Evolutionary conservation across 2,329 filamentous ascomycete species (phyloP).

Genomic region (Aspergillus calidoustus): DNA sequence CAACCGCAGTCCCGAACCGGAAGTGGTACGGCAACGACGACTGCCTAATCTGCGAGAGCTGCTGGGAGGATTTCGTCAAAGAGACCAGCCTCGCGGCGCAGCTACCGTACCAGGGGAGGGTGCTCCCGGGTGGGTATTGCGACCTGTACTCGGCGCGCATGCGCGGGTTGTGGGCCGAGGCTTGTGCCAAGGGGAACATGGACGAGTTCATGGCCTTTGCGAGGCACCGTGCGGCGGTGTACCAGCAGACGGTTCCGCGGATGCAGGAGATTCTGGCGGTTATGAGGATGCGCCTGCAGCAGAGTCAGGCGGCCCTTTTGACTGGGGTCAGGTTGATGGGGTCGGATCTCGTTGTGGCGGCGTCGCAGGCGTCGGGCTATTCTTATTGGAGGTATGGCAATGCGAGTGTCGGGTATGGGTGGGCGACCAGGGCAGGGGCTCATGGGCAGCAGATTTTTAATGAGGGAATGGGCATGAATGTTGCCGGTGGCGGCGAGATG

Average conservation of each 20-base stretch:
- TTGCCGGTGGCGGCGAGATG: neutral
- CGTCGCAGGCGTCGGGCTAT: neutral
- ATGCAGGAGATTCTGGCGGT: slow-evolving; percentile 2
- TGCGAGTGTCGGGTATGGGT: neutral
- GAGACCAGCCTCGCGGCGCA: neutral
- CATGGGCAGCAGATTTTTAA: neutral
- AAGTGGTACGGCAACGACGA: slow-evolving; percentile 1
- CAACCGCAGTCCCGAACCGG: neutral
- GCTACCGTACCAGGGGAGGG: neutral
- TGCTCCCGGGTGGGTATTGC: neutral
- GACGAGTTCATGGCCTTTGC: neutral
- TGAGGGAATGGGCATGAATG: slow-evolving; percentile 5
- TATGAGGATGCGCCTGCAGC: neutral
- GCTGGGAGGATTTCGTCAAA: slow-evolving; percentile 5
- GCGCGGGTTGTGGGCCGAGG: neutral
- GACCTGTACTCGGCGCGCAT: slow-evolving; percentile 1
- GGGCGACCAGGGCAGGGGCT: neutral
- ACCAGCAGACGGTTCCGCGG: neutral
- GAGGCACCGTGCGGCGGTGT: neutral
- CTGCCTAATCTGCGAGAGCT: slow-evolving; percentile 4
- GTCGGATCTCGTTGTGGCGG: neutral
- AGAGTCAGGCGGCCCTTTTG: neutral
- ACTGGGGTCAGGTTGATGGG: neutral
- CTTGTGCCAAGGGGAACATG: slow-evolving; percentile 1
- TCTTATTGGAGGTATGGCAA: neutral